phyloP scores from a whole-genome alignment of 1,139 yeast species.

The Hyphopichia wangnamkhiaoensis region DNA sequence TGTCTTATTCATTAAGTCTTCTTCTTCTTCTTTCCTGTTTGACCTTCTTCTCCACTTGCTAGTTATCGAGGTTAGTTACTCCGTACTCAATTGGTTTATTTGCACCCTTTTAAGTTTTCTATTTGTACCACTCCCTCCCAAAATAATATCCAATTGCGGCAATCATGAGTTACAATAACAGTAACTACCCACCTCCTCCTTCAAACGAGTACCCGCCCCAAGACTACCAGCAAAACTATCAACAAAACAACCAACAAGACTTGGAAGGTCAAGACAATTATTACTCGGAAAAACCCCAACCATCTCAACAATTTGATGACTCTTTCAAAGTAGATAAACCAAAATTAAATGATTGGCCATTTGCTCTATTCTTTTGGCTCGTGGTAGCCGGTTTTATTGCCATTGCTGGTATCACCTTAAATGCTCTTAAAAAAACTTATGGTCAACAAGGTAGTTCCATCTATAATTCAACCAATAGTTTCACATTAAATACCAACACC shows the following conservation, averaged over 20 bases:
- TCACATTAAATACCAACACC: constrained; percentile 73
- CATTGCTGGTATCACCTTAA: constrained; percentile 66
- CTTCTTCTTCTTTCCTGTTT: neutral
- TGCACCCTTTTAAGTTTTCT: neutral
- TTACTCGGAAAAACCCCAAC: constrained; percentile 33
- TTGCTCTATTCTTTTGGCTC: constrained; percentile 60
- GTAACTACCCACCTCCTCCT: constrained; percentile 2
- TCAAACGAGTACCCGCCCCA: no score
- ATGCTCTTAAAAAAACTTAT: constrained; percentile 59
- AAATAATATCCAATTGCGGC: no score
- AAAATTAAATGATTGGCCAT: constrained; percentile 71
- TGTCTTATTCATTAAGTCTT: no score
- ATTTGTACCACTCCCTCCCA: neutral
- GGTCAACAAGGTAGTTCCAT: constrained; percentile 66
- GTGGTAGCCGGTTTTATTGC: constrained; percentile 71
- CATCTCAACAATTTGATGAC: constrained; percentile 53
- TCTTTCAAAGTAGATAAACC: constrained; percentile 69
- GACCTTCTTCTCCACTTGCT: no score
- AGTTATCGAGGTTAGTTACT: no score
- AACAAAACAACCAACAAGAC: constrained; percentile 12
- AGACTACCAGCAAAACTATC: neutral
- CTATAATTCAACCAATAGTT: constrained; percentile 52
- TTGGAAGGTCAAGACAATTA: constrained; percentile 28
- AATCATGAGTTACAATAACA: constrained; percentile 2
- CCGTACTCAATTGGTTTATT: neutral